Conservation (phyloP, 2,329 filamentous ascomycete genomes). For the Colletotrichum scovillei region DNA sequence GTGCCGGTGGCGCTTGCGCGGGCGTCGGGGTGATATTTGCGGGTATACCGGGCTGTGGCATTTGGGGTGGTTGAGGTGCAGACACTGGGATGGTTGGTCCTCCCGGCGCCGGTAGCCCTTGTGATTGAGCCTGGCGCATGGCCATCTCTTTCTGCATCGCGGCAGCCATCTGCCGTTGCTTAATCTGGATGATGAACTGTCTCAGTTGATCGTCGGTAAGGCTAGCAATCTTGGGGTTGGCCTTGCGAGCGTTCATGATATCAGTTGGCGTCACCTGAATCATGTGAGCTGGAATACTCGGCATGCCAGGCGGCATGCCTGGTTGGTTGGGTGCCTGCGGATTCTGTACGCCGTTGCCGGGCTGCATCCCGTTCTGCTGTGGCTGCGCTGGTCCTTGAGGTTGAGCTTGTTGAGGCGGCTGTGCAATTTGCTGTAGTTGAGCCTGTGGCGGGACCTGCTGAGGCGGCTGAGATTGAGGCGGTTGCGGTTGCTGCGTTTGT, state of each 20-base stretch:
- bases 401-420: slow-evolving; percentile 37
- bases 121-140: slow-evolving; percentile 30
- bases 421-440: slow-evolving; percentile 38
- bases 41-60: slow-evolving; percentile 18
- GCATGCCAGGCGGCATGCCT: slow-evolving; percentile 38
- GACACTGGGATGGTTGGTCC: slow-evolving; percentile 5
- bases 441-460: slow-evolving; percentile 34
- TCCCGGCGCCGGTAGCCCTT: slow-evolving; percentile 5
- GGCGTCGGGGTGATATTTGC: slow-evolving; percentile 18
- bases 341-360: slow-evolving; percentile 1
- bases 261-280: slow-evolving; percentile 41
- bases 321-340: slow-evolving; percentile 24
- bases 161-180: slow-evolving; percentile 30
- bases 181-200: slow-evolving; percentile 29
- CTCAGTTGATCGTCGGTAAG: slow-evolving; percentile 40
- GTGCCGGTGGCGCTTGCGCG: slow-evolving; percentile 13
- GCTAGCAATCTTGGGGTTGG: slow-evolving; percentile 36
- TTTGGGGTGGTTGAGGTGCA: slow-evolving; percentile 17
- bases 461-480: slow-evolving; percentile 36
- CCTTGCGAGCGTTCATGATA: slow-evolving; percentile 40
- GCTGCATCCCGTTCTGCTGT: slow-evolving; percentile 34
- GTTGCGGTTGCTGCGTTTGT: slow-evolving; percentile 39
- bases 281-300: slow-evolving; percentile 37
- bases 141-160: slow-evolving; percentile 35
- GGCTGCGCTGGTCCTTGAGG: slow-evolving; percentile 27